phyloP scores from a whole-genome alignment of 257 asterid genomes.

The Euphrasia confusa region DNA sequence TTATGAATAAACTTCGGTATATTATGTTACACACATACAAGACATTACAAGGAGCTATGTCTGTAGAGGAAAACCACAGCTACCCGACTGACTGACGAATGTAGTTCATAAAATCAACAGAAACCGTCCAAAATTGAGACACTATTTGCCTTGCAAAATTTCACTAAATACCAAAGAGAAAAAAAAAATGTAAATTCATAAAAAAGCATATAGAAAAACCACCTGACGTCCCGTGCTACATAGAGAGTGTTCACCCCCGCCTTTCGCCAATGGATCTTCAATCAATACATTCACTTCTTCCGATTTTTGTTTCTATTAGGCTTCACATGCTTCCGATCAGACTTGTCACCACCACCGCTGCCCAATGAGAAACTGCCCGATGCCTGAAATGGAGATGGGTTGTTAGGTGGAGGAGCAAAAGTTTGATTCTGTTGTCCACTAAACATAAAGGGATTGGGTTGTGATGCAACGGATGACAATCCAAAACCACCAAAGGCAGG shows the following conservation, averaged over 20 bases:
- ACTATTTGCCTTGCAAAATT: conserved; percentile 28
- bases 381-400: conserved; percentile 46
- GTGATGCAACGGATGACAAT: conserved; percentile 39
- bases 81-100: too few species aligned
- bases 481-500: conserved; percentile 41
- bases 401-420: conserved; percentile 36
- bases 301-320: conserved; percentile 45
- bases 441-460: conserved; percentile 47
- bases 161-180: conserved; percentile 11
- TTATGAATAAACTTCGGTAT: too few species aligned
- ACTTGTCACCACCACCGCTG: conserved; percentile 54
- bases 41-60: too few species aligned
- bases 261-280: background rate
- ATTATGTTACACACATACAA: too few species aligned
- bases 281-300: conserved; percentile 37
- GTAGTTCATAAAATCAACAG: background rate
- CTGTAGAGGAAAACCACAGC: too few species aligned
- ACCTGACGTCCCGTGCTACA: background rate
- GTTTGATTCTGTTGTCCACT: conserved; percentile 56
- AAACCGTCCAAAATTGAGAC: conserved; percentile 27
- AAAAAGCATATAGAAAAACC: background rate
- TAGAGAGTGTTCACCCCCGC: background rate
- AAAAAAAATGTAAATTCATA: background rate
- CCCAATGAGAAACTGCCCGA: conserved; percentile 74
- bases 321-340: conserved; percentile 45